Conservation (phyloP, 805 yeast species). For the Ogataea thermomethanolica region DNA sequence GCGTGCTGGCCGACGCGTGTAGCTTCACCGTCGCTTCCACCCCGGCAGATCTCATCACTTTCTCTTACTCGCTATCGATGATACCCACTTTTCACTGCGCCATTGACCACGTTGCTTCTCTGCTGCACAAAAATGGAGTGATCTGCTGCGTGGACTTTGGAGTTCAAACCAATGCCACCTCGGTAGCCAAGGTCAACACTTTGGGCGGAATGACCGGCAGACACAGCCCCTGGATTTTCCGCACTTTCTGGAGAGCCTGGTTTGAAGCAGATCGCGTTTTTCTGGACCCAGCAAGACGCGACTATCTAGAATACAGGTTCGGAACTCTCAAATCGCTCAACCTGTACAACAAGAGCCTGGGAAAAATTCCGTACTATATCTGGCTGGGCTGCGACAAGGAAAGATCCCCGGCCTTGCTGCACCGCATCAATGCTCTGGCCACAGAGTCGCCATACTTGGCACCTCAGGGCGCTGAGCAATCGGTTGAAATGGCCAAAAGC, state of each 20-base stretch:
- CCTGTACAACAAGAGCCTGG: constrained; percentile 58
- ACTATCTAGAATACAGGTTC: constrained; percentile 75
- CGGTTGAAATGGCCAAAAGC: constrained; percentile 39
- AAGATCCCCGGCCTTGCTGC: constrained; percentile 44
- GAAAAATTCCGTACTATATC: constrained; percentile 76
- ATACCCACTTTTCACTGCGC: constrained; percentile 80
- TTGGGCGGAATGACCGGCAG: constrained; percentile 71
- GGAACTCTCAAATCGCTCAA: constrained; percentile 78
- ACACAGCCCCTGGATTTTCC: constrained; percentile 69
- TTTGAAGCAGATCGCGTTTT: constrained; percentile 80
- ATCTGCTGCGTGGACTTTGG: constrained; percentile 78
- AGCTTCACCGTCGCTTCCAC: constrained; percentile 52
- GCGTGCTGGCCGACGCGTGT: constrained; percentile 72
- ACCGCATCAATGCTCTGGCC: constrained; percentile 64
- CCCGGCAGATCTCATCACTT: constrained; percentile 69
- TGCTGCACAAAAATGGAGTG: constrained; percentile 56
- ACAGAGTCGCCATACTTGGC: constrained; percentile 81
- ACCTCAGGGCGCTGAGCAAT: constrained; percentile 40
- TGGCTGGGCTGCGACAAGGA: constrained; percentile 77
- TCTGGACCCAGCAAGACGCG: constrained; percentile 77
- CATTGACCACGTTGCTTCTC: constrained; percentile 58
- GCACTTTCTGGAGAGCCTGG: constrained; percentile 87
- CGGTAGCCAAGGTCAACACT: constrained; percentile 66
- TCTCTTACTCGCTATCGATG: constrained; percentile 81
- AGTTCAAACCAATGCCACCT: constrained; percentile 62